Percentiles rank a stretch among this genome's conserved stretches.
Conservation (phyloP, 1,139 yeast genomes). For the Kazachstania sp. region DNA sequence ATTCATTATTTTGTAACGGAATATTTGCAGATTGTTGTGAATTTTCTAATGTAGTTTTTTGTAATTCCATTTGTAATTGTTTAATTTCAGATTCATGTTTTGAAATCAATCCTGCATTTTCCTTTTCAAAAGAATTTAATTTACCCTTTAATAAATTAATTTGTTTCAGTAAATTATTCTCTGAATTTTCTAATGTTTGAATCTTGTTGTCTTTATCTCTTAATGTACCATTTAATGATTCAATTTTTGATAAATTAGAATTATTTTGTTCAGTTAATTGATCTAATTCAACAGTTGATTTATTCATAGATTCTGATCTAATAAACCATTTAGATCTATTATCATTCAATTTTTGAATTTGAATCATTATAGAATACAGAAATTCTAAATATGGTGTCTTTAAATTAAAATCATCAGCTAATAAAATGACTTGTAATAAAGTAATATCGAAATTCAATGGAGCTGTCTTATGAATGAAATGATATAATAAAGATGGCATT, state of each 20-base stretch:
- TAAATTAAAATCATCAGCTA: conserved; percentile 77
- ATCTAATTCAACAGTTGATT: not conserved
- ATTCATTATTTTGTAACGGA: not conserved
- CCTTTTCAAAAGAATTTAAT: conserved; percentile 1
- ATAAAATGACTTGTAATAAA: conserved; percentile 70
- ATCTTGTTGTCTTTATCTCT: not conserved
- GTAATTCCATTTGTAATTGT: not conserved
- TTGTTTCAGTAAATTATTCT: not conserved
- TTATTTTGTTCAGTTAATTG: not conserved
- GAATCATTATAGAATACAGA: conserved; percentile 69
- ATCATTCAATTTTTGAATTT: conserved; percentile 44
- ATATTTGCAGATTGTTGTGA: not conserved
- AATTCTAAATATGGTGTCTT: conserved; percentile 86
- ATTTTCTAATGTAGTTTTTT: not conserved
- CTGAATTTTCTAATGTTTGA: not conserved
- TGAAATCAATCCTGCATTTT: not conserved
- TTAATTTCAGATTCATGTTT: conserved; percentile 3
- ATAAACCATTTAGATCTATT: conserved; percentile 35
- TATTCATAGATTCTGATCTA: conserved; percentile 14
- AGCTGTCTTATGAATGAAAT: conserved; percentile 19
- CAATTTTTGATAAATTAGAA: not conserved
- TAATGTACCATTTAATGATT: not conserved
- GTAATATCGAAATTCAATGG: conserved; percentile 58
- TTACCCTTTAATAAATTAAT: not conserved
- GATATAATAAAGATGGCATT: conserved; percentile 21